phyloP scores from a whole-genome alignment of 306 rosid species.

The Dicorynia guianensis region DNA sequence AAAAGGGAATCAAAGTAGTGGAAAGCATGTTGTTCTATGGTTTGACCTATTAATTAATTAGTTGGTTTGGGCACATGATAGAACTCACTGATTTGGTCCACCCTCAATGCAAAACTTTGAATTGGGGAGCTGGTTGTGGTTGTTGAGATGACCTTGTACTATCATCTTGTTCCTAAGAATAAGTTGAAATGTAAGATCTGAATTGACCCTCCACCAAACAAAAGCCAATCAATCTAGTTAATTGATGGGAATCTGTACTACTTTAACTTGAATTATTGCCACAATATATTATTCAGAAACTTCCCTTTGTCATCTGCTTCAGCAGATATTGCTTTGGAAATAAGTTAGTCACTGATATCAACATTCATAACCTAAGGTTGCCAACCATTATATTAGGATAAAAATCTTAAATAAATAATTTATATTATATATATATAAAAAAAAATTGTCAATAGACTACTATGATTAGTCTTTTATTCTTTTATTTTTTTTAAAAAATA shows the following conservation, averaged over 20 bases:
- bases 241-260: neutral
- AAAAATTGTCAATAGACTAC: too few species aligned
- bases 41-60: conserved; percentile 24
- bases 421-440: too few species aligned
- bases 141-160: conserved; percentile 33
- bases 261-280: neutral
- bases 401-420: too few species aligned
- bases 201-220: conserved; percentile 50
- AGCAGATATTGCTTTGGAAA: too few species aligned
- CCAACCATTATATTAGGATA: too few species aligned
- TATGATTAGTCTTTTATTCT: too few species aligned
- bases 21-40: neutral
- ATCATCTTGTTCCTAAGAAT: conserved; percentile 17
- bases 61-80: conserved; percentile 23
- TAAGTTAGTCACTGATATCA: too few species aligned
- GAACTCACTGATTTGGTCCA: conserved; percentile 30
- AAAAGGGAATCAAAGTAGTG: neutral
- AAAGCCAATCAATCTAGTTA: conserved; percentile 7
- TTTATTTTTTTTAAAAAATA: too few species aligned
- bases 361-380: too few species aligned
- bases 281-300: too few species aligned
- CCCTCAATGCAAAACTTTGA: conserved; percentile 3
- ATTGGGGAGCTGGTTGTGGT: conserved; percentile 22
- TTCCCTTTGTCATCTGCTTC: too few species aligned
- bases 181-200: conserved; percentile 47